Evolutionary conservation across 2,329 filamentous ascomycete genomes (phyloP), one percentile per base, ranked within the genome.

Genomic region (Coniochaeta sp.): DNA sequence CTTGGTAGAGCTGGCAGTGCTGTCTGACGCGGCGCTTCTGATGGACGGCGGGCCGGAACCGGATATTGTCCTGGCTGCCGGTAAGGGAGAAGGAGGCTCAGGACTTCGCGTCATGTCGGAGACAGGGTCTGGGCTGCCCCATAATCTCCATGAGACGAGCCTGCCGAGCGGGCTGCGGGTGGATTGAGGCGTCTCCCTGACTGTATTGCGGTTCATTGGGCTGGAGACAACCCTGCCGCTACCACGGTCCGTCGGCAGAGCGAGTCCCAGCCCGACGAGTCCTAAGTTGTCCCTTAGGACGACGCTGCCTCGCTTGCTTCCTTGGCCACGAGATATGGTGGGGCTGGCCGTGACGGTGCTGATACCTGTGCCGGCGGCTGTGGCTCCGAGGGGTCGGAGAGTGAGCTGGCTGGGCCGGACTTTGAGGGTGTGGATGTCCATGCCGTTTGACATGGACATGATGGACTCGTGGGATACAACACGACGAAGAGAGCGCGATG

Each of bases 381-480:
- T 73, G 52, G 73, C 74, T 53, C 77, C 81, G 22, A 79, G 69
- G 27, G 74, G 72, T 49, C 77, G 65, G 55, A 82, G 62, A 20
- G 85, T 81, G 53, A 94, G 78, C 61, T 95, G 89, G 30, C 87
- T 89, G 0, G 89, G 89, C 4, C 87, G 81, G 1, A 79, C 77
- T 60, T 86, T 85, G 4, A 95, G 75, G 0, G 87, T 91, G 65
- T 95, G 91, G 48, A 96, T 95, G 63, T 96, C 92, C 65, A 96
- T 85, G 2, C 91, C 91, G 4, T 90, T 91, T 0, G 85, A 82
- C 1, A 96, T 79, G 0, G 91, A 96, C 58, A 96, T 80, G 55
- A 96, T 85, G 16, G 89, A 95, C 65, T 96, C 91, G 60, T 95
- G 90, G 1, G 91, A 96, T 1, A 83, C 65, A 3, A 83, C 77